Conservation (phyloP, 495 filamentous ascomycete species). For the Tuber magnatum region DNA sequence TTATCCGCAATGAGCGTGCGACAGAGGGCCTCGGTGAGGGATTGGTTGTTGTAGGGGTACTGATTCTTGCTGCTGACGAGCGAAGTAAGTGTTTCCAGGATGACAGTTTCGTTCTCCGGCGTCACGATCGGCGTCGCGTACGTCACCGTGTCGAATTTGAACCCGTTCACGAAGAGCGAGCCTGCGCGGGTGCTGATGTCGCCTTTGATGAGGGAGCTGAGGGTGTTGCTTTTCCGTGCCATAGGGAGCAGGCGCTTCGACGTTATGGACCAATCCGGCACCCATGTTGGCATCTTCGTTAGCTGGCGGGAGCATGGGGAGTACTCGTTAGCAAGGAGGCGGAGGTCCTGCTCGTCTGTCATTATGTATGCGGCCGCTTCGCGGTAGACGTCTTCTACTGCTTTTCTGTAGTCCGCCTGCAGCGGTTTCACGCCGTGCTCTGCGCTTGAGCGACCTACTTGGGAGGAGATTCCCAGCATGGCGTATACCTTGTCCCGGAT, state of each 20-base stretch:
- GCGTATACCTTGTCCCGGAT: background rate
- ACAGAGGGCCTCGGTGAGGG: background rate
- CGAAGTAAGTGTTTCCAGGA: background rate
- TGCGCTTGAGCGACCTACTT: background rate
- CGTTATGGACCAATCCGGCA: background rate
- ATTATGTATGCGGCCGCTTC: slow-evolving; percentile 1
- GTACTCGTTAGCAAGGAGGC: background rate
- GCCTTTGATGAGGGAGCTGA: background rate
- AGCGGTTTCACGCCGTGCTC: background rate
- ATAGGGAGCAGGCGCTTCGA: background rate
- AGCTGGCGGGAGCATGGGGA: background rate
- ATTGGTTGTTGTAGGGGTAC: background rate
- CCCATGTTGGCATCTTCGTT: background rate
- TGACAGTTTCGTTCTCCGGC: background rate
- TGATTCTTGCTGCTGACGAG: background rate
- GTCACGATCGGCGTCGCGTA: background rate
- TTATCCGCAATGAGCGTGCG: background rate
- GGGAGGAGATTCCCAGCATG: background rate
- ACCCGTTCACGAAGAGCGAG: background rate
- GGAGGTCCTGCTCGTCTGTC: background rate
- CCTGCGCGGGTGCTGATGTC: background rate
- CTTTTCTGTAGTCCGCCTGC: background rate
- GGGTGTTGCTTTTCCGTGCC: background rate
- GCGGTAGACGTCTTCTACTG: background rate
- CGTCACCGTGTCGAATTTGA: background rate